phyloP scores from a whole-genome alignment of 768 basidiomycete genomes.

The Kwoniella europaea region DNA sequence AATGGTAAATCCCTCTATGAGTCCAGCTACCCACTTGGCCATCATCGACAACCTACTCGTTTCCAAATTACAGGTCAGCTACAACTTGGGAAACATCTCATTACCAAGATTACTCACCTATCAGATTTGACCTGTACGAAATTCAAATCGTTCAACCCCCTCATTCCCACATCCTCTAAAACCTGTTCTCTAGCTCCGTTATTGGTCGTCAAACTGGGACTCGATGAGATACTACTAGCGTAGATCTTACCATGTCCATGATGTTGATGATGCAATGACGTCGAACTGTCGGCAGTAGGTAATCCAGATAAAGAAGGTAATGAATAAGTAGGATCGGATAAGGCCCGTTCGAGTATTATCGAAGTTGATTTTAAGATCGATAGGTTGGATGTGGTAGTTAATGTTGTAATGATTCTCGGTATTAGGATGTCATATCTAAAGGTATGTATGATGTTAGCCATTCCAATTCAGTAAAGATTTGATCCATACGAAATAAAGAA shows the following conservation, averaged over 20 bases:
- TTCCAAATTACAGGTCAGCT: not conserved
- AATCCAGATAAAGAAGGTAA: slow-evolving; percentile 15
- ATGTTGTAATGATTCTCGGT: slow-evolving; percentile 37
- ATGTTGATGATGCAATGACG: slow-evolving; percentile 17
- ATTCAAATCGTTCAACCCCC: slow-evolving; percentile 41
- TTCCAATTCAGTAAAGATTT: not conserved
- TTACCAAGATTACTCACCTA: slow-evolving; percentile 33
- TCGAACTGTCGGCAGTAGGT: slow-evolving; percentile 14
- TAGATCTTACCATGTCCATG: slow-evolving; percentile 23
- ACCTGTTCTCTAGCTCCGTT: slow-evolving; percentile 28
- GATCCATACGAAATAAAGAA: not conserved
- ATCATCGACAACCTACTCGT: slow-evolving; percentile 31
- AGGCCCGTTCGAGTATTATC: slow-evolving; percentile 37
- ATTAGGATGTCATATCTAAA: slow-evolving; percentile 45
- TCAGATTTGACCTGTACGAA: slow-evolving; percentile 44
- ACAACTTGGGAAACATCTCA: too few relatives aligned
- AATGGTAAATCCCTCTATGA: slow-evolving; percentile 43
- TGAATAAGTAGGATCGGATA: slow-evolving; percentile 40
- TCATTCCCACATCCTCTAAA: slow-evolving; percentile 53
- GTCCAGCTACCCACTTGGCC: slow-evolving; percentile 44
- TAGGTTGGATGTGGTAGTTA: slow-evolving; percentile 40
- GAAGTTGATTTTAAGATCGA: slow-evolving; percentile 37
- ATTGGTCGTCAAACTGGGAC: slow-evolving; percentile 21
- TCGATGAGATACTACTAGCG: slow-evolving; percentile 25
- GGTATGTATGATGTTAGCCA: slow-evolving; percentile 1